Evolutionary conservation across 2,329 filamentous ascomycete genomes (phyloP).

Genomic region (Diaporthe caulivora): DNA sequence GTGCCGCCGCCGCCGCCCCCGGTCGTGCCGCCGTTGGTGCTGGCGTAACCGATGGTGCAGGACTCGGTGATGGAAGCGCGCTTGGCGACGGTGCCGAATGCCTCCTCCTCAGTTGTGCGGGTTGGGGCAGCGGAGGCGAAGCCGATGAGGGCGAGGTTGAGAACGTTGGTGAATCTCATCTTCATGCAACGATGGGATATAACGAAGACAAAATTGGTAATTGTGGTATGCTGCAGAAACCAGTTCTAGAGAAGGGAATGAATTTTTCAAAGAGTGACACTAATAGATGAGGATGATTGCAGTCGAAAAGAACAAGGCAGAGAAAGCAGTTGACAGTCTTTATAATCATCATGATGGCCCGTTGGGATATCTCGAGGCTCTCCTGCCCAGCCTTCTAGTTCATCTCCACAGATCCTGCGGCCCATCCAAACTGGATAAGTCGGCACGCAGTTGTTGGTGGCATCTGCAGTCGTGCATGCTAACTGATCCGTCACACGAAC

Average conservation of each 20-base stretch:
- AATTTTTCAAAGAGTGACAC: neutral
- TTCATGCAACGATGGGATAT: neutral
- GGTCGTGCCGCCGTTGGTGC: constrained; percentile 61
- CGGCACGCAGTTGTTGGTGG: neutral
- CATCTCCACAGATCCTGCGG: neutral
- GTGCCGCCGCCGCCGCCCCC: constrained; percentile 62
- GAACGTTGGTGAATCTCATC: neutral
- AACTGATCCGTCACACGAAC: constrained; percentile 3
- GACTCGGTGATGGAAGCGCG: constrained; percentile 41
- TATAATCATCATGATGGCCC: neutral
- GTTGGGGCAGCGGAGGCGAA: constrained; percentile 36
- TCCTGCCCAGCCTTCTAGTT: neutral
- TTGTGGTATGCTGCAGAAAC: neutral
- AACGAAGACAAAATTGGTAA: neutral
- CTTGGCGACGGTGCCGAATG: constrained; percentile 40
- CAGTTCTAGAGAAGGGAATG: constrained; percentile 1
- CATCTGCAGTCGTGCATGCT: too few species aligned
- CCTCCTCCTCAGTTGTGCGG: constrained; percentile 36
- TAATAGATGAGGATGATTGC: neutral
- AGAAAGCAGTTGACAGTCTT: neutral
- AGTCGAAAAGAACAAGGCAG: neutral
- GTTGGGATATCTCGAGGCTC: constrained; percentile 2
- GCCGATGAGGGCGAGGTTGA: neutral
- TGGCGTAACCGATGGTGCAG: constrained; percentile 57
- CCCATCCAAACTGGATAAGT: constrained; percentile 3